Base-by-base conservation (phyloP, 2,329 filamentous ascomycete species). In the Scedosporium boydii region DNA sequence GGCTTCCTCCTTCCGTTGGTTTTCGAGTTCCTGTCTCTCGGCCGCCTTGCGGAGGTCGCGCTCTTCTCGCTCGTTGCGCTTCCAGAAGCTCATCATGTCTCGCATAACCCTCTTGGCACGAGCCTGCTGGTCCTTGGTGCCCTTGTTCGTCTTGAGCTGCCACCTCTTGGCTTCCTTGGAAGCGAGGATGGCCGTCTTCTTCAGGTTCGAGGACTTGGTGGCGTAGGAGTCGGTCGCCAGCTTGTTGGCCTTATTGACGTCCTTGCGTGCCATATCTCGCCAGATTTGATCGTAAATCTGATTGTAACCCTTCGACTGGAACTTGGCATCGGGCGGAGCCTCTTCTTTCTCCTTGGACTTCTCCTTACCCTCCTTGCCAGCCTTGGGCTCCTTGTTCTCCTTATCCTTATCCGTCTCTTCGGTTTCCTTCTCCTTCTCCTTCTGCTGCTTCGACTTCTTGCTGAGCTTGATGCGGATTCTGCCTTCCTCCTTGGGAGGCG, bases 41-140 rank as follows among this genome's bases (percentile, higher is more conserved):
- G 95, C 95, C 60, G 93, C 87, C 78, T 96, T 96, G 68, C 95
- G 88, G 66, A 96, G 81, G 73, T 99, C 95, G 64, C 95, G 90
- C 73, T 99, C 95, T 73, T 99, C 95, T 61, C 93, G 89, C 75
- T 99, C 95, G 73, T 99, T 99, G 63, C 93, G 89, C 77, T 98
- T 98, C 95, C 95, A 99, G 82, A 98, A 99, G 63, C 90, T 87
- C 84, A 97, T 95, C 95, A 99, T 99, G 77, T 99, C 95, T 72
- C 95, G 87, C 95, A 99, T 99, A 64, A 93, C 93, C 68, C 95
- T 89, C 81, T 99, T 99, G 63, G 95, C 95, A 58, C 95, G 87
- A 51, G 95, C 95, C 73, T 98, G 95, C 3, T 96, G 90, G 74
- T 99, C 95, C 75, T 99, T 99, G 74, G 90, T 95, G 71, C 93